These are phyloP conservation scores for Cicer judaicum DNA, from an alignment of 306 rosid species.

Conservation along the genomic window DNA sequence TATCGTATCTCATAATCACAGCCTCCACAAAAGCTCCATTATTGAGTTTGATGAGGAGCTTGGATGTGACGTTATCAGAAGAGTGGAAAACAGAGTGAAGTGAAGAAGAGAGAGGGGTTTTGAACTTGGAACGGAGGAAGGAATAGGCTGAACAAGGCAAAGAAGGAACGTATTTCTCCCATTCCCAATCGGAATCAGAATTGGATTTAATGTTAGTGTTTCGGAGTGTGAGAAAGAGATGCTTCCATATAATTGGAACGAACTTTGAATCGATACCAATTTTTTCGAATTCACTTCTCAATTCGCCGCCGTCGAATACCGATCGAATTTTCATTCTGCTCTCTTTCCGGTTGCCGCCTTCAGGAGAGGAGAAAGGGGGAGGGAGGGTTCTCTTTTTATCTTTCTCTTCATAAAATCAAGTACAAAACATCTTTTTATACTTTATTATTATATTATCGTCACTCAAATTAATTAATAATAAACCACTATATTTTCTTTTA, in stretches of 20 bases:
- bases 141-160: slow-evolving; percentile 73
- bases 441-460: no score
- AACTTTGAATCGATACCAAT: slow-evolving; percentile 63
- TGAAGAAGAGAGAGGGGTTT: slow-evolving; percentile 71
- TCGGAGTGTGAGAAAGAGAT: slow-evolving; percentile 51
- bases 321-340: slow-evolving; percentile 66
- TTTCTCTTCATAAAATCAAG: neutral
- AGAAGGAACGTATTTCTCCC: slow-evolving; percentile 64
- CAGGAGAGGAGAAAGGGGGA: neutral
- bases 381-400: neutral
- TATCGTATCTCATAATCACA: slow-evolving; percentile 85
- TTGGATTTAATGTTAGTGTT: neutral
- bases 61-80: slow-evolving; percentile 73
- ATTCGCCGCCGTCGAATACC: slow-evolving; percentile 74
- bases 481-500: no score
- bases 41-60: slow-evolving; percentile 83
- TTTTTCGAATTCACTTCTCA: slow-evolving; percentile 58
- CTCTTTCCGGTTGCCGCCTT: neutral
- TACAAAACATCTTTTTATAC: neutral
- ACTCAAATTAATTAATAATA: no score
- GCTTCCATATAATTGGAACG: slow-evolving; percentile 75
- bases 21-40: slow-evolving; percentile 87
- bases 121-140: slow-evolving; percentile 65
- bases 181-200: slow-evolving; percentile 50
- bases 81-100: slow-evolving; percentile 80